Evolutionary conservation across 176 grass and related monocot species (phyloP).

Genomic region (Aegilops bicornis): DNA sequence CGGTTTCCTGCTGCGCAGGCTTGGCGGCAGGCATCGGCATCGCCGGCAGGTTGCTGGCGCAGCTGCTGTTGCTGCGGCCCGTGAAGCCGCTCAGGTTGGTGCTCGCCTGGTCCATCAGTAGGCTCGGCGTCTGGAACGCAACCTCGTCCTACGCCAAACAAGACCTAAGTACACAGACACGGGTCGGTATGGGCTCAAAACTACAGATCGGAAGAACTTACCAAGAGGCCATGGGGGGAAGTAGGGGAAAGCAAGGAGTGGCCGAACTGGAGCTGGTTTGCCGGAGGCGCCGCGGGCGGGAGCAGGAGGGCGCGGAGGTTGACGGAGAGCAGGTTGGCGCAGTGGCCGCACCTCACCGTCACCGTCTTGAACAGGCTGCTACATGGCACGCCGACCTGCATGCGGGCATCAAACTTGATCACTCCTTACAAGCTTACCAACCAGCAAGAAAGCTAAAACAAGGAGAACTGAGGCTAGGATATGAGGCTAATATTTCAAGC

Average conservation of each 20-base stretch:
- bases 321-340: constrained; percentile 92
- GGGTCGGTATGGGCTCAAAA: not conserved
- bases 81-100: constrained; percentile 38
- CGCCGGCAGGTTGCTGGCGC: constrained; percentile 43
- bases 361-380: constrained; percentile 97
- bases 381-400: constrained; percentile 90
- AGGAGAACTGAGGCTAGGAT: not conserved
- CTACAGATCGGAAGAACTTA: constrained; percentile 7
- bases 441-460: not conserved
- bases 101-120: constrained; percentile 65
- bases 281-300: constrained; percentile 41
- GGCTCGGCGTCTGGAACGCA: constrained; percentile 58
- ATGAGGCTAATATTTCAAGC: not conserved
- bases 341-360: constrained; percentile 94
- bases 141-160: constrained; percentile 61
- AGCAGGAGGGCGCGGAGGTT: constrained; percentile 78
- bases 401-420: not conserved
- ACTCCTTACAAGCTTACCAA: not conserved
- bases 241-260: constrained; percentile 61
- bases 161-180: not conserved
- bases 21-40: constrained; percentile 35
- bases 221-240: constrained; percentile 72
- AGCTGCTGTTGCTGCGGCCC: constrained; percentile 48
- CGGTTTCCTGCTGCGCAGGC: constrained; percentile 52
- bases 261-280: constrained; percentile 74